A percentile compares a stretch with the other conserved stretches of the same genome.
phyloP scores from a whole-genome alignment of 73 alveolate species.

The Symbiodinium natans region DNA sequence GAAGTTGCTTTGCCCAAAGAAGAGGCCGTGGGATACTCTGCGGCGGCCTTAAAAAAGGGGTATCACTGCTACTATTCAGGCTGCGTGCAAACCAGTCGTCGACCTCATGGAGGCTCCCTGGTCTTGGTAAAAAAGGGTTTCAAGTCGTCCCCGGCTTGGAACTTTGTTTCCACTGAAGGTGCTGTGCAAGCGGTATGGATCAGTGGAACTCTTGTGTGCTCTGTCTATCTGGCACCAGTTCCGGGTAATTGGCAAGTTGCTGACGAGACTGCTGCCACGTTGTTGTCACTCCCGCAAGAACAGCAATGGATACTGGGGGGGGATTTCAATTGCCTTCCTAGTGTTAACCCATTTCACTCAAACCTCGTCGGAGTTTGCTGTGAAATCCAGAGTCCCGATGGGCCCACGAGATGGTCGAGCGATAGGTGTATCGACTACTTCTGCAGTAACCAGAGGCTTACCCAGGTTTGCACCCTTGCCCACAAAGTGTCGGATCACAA shows the following conservation, averaged over 20 bases:
- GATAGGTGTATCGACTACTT: conserved; percentile 10
- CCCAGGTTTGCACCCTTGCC: not conserved
- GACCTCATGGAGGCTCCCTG: not conserved
- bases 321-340: not conserved
- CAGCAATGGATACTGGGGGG: not conserved
- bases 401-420: not conserved
- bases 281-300: not conserved
- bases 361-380: not conserved
- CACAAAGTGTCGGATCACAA: not conserved
- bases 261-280: not conserved
- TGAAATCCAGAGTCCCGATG: not conserved
- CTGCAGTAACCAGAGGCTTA: not conserved
- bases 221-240: conserved; percentile 10
- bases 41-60: not conserved
- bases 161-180: not conserved
- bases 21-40: too few relatives aligned
- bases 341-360: not conserved
- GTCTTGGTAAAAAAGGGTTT: not conserved
- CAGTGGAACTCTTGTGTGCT: not conserved
- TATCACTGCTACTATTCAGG: not conserved
- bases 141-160: conserved; percentile 3
- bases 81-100: not conserved
- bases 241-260: too few relatives aligned
- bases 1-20: too few relatives aligned
- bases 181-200: conserved; percentile 2